Evolutionary conservation across 2,329 filamentous ascomycete genomes (phyloP), one percentile per base, ranked within the genome.

Genomic region (Botrytis byssoidea): DNA sequence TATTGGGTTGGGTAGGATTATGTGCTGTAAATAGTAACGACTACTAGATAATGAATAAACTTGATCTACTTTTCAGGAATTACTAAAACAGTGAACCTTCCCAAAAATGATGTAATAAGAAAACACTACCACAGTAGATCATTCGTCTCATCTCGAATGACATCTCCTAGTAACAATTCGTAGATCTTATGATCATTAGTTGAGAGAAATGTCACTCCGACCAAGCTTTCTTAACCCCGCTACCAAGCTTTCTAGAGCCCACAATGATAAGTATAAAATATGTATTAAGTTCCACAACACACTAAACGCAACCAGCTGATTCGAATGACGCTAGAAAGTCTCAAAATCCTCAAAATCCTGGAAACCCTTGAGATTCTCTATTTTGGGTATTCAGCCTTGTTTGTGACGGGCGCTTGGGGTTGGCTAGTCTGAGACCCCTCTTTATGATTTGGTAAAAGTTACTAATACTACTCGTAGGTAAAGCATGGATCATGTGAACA

Each of bases 171-270:
- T 25, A 25, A 48, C 46, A 4, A 12, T 35, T 35, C 35, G 35
- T 25, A 25, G 46, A 48, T 48, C 46, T 51, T 29, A 32, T 57
- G 25, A 57, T 57, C n/a, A 18, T 29, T 8, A 55, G 10, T 48
- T 12, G 25, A 57, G 5, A 57, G 29, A 29, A 29, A 29, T 16
- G 29, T 29, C 25, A 29, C 29, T 20, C 4, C 44, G 29, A 71
- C 18, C 69, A 64, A 71, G 69, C 69, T 71, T 64, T 71, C 18
- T 1, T 1, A 37, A 61, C 40, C 68, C 57, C 68, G 48, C 68
- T 40, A 71, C 69, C 69, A 71, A 71, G 69, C 69, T 71, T 71
- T 64, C 16, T n/a, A 25, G 40, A 10, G 29, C 32, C 12, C 4
- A 32, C 32, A 51, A n/a, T 57, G 22, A 12, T 2, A 37, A 20